Evolutionary conservation across 495 filamentous ascomycete species (phyloP).

Genomic region (Tuber microsphaerosporum): DNA sequence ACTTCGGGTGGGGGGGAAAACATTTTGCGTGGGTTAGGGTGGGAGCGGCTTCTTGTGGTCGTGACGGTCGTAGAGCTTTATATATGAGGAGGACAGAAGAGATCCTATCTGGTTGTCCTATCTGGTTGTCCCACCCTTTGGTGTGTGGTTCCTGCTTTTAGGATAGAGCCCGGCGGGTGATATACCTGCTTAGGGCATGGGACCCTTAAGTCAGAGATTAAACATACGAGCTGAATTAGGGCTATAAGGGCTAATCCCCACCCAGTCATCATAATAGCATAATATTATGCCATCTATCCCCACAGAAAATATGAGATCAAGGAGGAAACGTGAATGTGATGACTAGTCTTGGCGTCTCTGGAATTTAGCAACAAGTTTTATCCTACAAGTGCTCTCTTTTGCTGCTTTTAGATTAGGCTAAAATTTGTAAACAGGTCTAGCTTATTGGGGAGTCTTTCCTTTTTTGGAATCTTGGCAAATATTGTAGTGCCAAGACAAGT

Average conservation of each 20-base stretch:
- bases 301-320: too few species aligned
- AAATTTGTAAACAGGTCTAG: too few species aligned
- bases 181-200: neutral
- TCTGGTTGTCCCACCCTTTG: neutral
- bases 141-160: neutral
- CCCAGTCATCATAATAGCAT: too few species aligned
- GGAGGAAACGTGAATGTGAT: neutral
- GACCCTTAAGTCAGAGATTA: too few species aligned
- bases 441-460: too few species aligned
- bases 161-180: neutral
- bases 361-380: neutral
- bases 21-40: neutral
- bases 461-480: too few species aligned
- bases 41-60: neutral
- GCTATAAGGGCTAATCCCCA: too few species aligned
- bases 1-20: conserved; percentile 11
- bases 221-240: too few species aligned
- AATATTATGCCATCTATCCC: too few species aligned
- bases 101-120: neutral
- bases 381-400: too few species aligned
- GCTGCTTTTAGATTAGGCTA: too few species aligned
- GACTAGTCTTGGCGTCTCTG: neutral
- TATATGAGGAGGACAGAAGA: neutral
- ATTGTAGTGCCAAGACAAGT: too few species aligned
- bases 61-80: neutral